A percentile compares a stretch with the other conserved stretches of the same genome.
Evolutionary conservation across 176 grass and related monocot genomes (phyloP).

Genomic region (Puccinellia tenuiflora): DNA sequence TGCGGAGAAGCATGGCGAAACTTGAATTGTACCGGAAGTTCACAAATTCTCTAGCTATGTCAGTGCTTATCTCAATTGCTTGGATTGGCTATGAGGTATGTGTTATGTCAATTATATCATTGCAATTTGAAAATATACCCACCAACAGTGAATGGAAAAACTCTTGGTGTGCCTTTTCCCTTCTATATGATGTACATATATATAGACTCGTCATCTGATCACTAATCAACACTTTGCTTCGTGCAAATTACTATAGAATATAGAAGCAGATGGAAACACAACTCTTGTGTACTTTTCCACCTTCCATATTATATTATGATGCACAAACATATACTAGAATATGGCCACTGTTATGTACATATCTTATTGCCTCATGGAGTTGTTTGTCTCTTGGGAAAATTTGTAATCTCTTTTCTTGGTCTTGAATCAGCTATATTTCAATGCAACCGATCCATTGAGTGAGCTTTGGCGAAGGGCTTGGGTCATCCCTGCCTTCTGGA

Average conservation of each 20-base stretch:
- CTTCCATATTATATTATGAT: background rate
- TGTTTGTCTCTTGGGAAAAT: background rate
- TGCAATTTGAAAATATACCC: slow-evolving; percentile 2
- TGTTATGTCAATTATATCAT: slow-evolving; percentile 10
- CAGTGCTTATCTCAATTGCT: slow-evolving; percentile 89
- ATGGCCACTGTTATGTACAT: background rate
- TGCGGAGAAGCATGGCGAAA: slow-evolving; percentile 91
- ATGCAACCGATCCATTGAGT: slow-evolving; percentile 93
- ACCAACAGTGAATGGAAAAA: background rate
- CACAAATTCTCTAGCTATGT: slow-evolving; percentile 81
- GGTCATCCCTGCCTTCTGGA: slow-evolving; percentile 95
- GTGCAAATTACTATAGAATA: background rate
- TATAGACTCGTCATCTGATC: slow-evolving; percentile 4
- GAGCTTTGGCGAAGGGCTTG: slow-evolving; percentile 97
- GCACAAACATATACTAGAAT: slow-evolving; percentile 1
- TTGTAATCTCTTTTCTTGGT: background rate
- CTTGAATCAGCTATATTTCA: slow-evolving; percentile 90
- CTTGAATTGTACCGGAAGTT: slow-evolving; percentile 98
- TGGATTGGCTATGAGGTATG: slow-evolving; percentile 99
- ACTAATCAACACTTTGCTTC: background rate
- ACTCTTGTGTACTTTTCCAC: background rate
- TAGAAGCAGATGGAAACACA: slow-evolving; percentile 2
- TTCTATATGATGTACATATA: background rate
- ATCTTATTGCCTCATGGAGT: slow-evolving; percentile 5
- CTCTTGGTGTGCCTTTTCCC: background rate